phyloP scores from a whole-genome alignment of 768 basidiomycete genomes.

The Boletus subcaerulescens region DNA sequence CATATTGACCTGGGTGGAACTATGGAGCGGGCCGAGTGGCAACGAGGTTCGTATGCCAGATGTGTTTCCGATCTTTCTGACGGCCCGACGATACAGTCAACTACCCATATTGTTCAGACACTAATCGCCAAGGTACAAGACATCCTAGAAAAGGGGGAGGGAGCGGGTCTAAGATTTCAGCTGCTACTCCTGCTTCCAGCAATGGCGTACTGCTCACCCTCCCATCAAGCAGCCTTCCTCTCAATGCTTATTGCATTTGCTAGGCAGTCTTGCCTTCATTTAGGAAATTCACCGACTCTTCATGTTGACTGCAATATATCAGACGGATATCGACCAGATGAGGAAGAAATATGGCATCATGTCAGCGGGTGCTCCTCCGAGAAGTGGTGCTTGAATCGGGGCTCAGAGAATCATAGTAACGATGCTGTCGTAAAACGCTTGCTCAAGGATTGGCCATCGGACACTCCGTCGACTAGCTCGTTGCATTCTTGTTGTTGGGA shows the following conservation, averaged over 20 bases:
- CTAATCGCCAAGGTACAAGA: not conserved
- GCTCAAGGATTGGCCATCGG: slow-evolving; percentile 10
- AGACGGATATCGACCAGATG: slow-evolving; percentile 10
- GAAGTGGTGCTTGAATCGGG: too few relatives aligned
- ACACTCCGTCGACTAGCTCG: not conserved
- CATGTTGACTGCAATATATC: slow-evolving; percentile 4
- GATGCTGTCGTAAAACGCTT: not conserved
- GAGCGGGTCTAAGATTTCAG: not conserved
- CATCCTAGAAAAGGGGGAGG: not conserved
- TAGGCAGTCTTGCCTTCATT: not conserved
- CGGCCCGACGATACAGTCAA: not conserved
- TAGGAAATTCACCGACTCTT: not conserved
- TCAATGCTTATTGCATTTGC: slow-evolving; percentile 31
- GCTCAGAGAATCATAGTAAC: not conserved
- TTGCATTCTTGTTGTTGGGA: not conserved
- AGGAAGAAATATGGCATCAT: not conserved
- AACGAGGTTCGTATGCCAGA: too few relatives aligned
- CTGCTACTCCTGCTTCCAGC: not conserved
- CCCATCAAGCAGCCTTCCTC: slow-evolving; percentile 10
- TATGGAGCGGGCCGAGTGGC: not conserved
- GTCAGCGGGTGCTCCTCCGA: not conserved
- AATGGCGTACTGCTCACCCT: slow-evolving; percentile 22
- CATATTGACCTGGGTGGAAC: not conserved
- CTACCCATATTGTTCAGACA: not conserved
- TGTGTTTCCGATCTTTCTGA: not conserved